Evolutionary conservation across 78 protist genomes (phyloP).

Genomic region (Dictyostelium firmibasis): DNA sequence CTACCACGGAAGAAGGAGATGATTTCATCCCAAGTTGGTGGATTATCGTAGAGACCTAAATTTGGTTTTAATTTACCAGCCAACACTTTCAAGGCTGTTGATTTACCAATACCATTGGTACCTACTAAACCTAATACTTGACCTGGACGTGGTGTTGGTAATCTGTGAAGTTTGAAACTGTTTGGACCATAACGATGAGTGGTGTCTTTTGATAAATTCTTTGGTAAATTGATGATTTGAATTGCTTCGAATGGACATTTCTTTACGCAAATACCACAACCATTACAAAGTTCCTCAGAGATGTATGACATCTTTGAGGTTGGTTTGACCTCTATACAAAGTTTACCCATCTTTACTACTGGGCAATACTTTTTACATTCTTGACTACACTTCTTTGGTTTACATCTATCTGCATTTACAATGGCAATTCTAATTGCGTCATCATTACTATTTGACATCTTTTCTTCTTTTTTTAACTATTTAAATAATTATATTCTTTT

Average conservation of each 20-base stretch:
- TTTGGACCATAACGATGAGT: conserved; percentile 99
- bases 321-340: conserved; percentile 97
- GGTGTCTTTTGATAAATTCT: conserved; percentile 88
- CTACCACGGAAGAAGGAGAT: conserved; percentile 98
- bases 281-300: conserved; percentile 99
- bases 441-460: conserved; percentile 16
- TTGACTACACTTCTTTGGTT: conserved; percentile 97
- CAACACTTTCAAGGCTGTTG: conserved; percentile 99
- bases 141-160: conserved; percentile 99
- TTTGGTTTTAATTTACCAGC: conserved; percentile 99
- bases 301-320: conserved; percentile 90
- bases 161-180: conserved; percentile 99
- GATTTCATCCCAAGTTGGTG: conserved; percentile 99
- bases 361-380: conserved; percentile 99
- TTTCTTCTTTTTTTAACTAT: neutral
- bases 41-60: conserved; percentile 94
- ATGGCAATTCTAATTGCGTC: conserved; percentile 98
- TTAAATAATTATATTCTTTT: neutral
- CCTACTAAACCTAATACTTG: conserved; percentile 99
- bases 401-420: conserved; percentile 97
- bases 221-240: conserved; percentile 98
- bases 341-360: conserved; percentile 96
- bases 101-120: conserved; percentile 99
- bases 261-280: conserved; percentile 99
- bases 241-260: conserved; percentile 99